phyloP scores from a whole-genome alignment of 169 alveolate species.

The Cryptosporidium parvum region DNA sequence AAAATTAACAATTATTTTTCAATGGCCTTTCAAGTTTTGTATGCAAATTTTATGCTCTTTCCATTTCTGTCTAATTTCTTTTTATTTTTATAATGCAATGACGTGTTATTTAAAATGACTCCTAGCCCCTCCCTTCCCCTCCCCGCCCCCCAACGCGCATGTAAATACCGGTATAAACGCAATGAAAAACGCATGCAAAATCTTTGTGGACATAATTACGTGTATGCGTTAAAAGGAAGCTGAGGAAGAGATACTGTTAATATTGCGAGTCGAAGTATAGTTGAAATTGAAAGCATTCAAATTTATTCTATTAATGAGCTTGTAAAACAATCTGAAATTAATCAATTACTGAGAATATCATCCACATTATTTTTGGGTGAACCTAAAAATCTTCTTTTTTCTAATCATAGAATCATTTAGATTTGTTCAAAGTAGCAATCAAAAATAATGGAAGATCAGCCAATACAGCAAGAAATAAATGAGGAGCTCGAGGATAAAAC shows the following conservation, averaged over 20 bases:
- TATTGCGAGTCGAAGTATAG: background rate
- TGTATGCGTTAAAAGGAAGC: background rate
- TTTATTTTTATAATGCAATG: background rate
- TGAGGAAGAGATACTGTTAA: background rate
- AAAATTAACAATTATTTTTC: background rate
- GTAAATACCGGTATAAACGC: slow-evolving; percentile 41
- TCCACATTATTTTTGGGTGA: background rate
- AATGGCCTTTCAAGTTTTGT: background rate
- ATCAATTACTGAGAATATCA: background rate
- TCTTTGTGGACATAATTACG: slow-evolving; percentile 29
- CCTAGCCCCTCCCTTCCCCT: background rate
- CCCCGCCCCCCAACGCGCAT: slow-evolving; percentile 36
- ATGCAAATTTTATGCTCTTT: background rate
- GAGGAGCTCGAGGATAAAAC: background rate
- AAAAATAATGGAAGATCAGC: background rate
- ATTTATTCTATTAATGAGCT: background rate
- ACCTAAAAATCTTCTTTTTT: background rate
- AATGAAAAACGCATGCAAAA: slow-evolving; percentile 1
- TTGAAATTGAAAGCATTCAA: background rate
- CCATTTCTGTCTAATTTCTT: background rate
- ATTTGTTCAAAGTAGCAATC: background rate
- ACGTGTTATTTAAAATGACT: background rate
- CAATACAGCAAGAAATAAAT: background rate
- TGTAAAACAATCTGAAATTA: background rate
- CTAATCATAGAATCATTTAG: background rate